Conservation (phyloP, 768 basidiomycete genomes). For the Tricholoma hemisulphureum region DNA sequence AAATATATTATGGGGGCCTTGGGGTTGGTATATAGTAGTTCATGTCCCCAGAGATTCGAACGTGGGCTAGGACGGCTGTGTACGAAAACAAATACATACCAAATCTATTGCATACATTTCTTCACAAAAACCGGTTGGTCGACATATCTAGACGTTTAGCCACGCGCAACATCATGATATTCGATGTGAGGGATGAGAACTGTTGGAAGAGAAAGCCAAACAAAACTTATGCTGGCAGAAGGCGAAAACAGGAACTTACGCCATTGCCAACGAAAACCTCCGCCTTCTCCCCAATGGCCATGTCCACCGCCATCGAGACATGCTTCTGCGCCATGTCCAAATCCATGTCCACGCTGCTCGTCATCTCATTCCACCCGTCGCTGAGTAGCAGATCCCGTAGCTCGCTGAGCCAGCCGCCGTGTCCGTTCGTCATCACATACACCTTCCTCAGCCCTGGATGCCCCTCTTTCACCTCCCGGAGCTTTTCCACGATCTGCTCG, state of each 20-base stretch:
- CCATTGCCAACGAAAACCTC: conserved; percentile 72
- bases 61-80: too few species aligned
- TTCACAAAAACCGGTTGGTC: conserved; percentile 34
- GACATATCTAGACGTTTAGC: conserved; percentile 26
- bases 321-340: conserved; percentile 55
- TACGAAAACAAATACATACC: too few species aligned
- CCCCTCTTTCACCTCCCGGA: conserved; percentile 30
- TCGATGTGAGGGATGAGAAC: conserved; percentile 40
- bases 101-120: too few species aligned
- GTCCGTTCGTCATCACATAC: conserved; percentile 68
- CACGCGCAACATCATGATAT: conserved; percentile 35
- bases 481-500: conserved; percentile 45
- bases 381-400: conserved; percentile 39
- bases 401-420: conserved; percentile 46
- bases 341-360: conserved; percentile 53
- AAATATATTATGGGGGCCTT: too few species aligned
- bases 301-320: conserved; percentile 61
- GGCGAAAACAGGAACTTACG: conserved; percentile 45
- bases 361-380: conserved; percentile 47
- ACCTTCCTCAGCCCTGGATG: conserved; percentile 41
- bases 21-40: too few species aligned
- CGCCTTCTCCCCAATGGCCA: conserved; percentile 64
- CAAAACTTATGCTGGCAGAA: not conserved
- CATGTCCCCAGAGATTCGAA: too few species aligned
- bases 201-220: conserved; percentile 8